Evolutionary conservation across 2,329 filamentous ascomycete species (phyloP), one percentile per base, ranked within the genome.

Genomic region (Cercospora zeina): DNA sequence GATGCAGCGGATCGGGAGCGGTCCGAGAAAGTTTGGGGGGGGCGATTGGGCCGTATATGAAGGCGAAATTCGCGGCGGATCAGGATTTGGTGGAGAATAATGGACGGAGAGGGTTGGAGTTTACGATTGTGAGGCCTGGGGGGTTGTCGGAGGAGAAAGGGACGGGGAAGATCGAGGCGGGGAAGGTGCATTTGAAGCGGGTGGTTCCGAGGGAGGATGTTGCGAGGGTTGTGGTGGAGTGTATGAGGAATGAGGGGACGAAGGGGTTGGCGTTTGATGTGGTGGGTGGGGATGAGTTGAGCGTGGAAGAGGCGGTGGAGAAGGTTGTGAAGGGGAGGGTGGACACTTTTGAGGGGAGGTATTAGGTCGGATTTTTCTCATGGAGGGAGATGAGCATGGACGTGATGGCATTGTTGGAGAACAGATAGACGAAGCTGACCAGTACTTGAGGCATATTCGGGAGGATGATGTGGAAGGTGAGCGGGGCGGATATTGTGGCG

Each of bases 201-300:
- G 75, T 67, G 57, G 74, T 83, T 51, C 82, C 82, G 62, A 79
- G 87, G 6, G 84, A 81, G 58, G 81, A 83, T 68, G 87, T 89
- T 9, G 88, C 87, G 6, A 74, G 79, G 60, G 79, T 86, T 2
- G 81, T 84, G 1, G 83, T 83, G 9, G 76, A 81, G 66, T 76
- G 87, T 64, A 77, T 89, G 54, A 72, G 77, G 64, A 76, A 78
- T 42, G 70, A 75, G 13, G 83, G 81, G 11, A 80, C 78, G 2
- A 70, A 75, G 6, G 78, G 78, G 0, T 68, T 78, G 65, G 78
- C 77, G 1, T 77, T 81, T 67, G 79, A 81, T 70, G 64, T 78
- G 3, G 72, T 79, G 1, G 77, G 78, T 0, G 78, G 77, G 0
- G 75, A 79, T 1, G 76, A 74, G 14, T 62, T 67, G 13, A 58